Evolutionary conservation across 495 filamentous ascomycete species (phyloP), one percentile per base, ranked within the genome.

Genomic region (Aspergillus egyptiacus): DNA sequence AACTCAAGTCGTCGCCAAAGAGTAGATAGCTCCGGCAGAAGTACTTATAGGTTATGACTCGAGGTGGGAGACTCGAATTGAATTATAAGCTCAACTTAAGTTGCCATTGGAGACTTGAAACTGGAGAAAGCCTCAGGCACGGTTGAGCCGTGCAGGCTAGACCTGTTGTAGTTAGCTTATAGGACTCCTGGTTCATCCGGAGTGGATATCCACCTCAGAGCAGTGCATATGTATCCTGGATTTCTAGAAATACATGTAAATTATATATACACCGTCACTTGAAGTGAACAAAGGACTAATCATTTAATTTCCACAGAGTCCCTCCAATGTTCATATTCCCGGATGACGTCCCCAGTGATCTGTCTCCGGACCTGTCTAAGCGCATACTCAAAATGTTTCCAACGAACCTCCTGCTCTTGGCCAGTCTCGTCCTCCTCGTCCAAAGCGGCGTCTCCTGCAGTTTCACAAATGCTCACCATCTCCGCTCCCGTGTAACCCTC

Each of bases 401-500:
- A 78, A 22, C 63, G 62, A 30, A 90, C 74, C 38, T 70, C 69
- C 32, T 68, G 67, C 14, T 78, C 67, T 39, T 70, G 58, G 27
- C 58, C 65, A 22, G 62, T 73, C 42, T 69, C 58, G 28, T 78
- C 68, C 47, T 75, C 71, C 46, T 78, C 76, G 48, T 79, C 70
- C 58, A 84, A 61, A 6, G 78, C 80, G n/a, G 70, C 65, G 61
- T 81, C 72, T 18, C 75, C 75, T 0, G 85, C 85, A 28, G 73
- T 75, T 48, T 84, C 72, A 58, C 91, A 96, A 5, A 96, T 83
- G 17, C 76, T 81, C 38, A 87, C 83, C 37, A 97, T 77, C 65
- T 98, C 93, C 1, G 93, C 90, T 5, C 93, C 93, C 2, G 88
- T 91, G 62, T 85, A 89, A 0, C 90, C 89, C 8, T 89, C 86